Evolutionary conservation across 2,329 filamentous ascomycete species (phyloP).

Genomic region (Apiospora saccharicola): DNA sequence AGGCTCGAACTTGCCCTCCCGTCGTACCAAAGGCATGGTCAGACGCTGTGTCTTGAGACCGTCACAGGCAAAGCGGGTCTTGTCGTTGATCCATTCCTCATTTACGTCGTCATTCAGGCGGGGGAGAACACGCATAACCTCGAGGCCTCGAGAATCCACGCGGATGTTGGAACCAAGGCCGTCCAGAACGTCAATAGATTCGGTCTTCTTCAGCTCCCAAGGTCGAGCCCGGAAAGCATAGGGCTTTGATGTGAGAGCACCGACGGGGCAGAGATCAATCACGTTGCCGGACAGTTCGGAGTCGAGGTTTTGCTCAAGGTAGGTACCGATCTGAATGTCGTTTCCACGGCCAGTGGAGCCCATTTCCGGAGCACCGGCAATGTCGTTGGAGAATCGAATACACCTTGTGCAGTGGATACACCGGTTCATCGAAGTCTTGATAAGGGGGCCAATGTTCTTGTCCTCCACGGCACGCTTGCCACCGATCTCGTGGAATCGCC

Average conservation of each 20-base stretch:
- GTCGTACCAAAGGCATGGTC: constrained; percentile 88
- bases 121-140: constrained; percentile 94
- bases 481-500: constrained; percentile 92
- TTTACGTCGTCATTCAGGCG: constrained; percentile 97
- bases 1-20: constrained; percentile 89
- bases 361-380: constrained; percentile 94
- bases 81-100: constrained; percentile 99
- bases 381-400: constrained; percentile 96
- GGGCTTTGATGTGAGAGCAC: constrained; percentile 94
- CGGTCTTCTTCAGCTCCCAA: constrained; percentile 96
- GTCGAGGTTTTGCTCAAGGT: constrained; percentile 92
- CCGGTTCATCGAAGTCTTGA: constrained; percentile 99
- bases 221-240: constrained; percentile 97
- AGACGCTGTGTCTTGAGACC: constrained; percentile 95
- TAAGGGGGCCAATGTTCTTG: constrained; percentile 97
- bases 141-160: constrained; percentile 89
- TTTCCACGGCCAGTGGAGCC: constrained; percentile 95
- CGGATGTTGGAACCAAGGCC: constrained; percentile 94
- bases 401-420: constrained; percentile 99
- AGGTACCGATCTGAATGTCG: constrained; percentile 97
- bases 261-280: constrained; percentile 97
- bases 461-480: constrained; percentile 99
- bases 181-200: constrained; percentile 94
- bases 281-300: constrained; percentile 96
- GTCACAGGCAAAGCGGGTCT: constrained; percentile 94